Conservation (phyloP, 495 filamentous ascomycete genomes). For the Penicillium samsonianum region DNA sequence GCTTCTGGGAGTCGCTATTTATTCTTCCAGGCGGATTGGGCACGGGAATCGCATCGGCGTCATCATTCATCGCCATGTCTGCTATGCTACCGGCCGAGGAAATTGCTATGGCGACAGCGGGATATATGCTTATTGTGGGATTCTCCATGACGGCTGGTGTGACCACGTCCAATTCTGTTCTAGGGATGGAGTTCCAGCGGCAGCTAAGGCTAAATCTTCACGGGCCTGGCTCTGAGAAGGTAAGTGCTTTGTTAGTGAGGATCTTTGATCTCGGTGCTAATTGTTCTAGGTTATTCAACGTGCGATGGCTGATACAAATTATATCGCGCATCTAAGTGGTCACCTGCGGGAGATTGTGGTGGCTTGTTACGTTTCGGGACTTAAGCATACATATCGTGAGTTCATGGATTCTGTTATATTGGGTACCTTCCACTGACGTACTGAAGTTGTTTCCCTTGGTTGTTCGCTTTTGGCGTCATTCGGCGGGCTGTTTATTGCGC, state of each 20-base stretch:
- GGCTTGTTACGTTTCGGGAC: conserved; percentile 34
- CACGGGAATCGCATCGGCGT: conserved; percentile 52
- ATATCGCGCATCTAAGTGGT: conserved; percentile 36
- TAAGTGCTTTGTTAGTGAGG: conserved; percentile 7
- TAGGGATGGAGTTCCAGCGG: conserved; percentile 33
- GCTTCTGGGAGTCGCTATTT: conserved; percentile 61
- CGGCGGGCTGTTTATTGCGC: conserved; percentile 30
- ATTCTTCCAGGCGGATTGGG: conserved; percentile 62
- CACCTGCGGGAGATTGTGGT: conserved; percentile 38
- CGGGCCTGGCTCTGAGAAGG: conserved; percentile 30
- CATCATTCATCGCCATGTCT: conserved; percentile 59
- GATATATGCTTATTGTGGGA: conserved; percentile 52
- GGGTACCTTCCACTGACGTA: not conserved
- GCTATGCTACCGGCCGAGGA: conserved; percentile 51
- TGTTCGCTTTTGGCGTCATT: conserved; percentile 33
- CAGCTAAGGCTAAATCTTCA: conserved; percentile 32
- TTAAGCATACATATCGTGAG: conserved; percentile 43
- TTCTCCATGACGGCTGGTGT: conserved; percentile 56
- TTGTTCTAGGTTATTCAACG: conserved; percentile 35
- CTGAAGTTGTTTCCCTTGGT: conserved; percentile 32
- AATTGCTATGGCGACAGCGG: conserved; percentile 56
- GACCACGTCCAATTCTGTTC: conserved; percentile 49
- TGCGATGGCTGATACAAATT: conserved; percentile 40
- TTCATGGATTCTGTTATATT: not conserved
- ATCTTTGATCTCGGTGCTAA: conserved; percentile 8